phyloP scores from a whole-genome alignment of 1,284 basidiomycete species.

The Mycosarcoma mackinlayi region DNA sequence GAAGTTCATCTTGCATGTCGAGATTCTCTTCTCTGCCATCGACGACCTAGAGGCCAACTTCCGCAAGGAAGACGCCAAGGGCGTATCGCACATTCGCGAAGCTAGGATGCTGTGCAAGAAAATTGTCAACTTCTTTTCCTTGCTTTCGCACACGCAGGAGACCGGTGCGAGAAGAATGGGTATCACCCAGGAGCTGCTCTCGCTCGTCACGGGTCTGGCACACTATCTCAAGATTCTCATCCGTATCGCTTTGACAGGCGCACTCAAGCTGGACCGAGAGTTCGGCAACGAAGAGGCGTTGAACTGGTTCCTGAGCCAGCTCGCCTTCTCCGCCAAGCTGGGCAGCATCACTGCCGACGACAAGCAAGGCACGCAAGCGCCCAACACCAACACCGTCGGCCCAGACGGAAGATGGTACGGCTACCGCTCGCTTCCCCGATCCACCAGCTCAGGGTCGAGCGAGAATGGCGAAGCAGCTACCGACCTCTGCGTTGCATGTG shows the following conservation, averaged over 20 bases:
- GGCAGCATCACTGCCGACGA: conserved; percentile 47
- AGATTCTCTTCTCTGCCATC: conserved; percentile 95
- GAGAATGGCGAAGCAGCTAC: conserved; percentile 69
- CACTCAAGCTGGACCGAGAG: conserved; percentile 93
- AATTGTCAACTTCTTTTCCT: conserved; percentile 97
- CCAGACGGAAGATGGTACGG: conserved; percentile 60
- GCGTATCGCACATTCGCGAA: conserved; percentile 97
- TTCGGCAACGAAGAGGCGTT: conserved; percentile 84
- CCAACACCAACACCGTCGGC: conserved; percentile 39
- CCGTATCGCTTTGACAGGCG: conserved; percentile 94
- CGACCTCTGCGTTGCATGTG: conserved; percentile 92
- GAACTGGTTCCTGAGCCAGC: conserved; percentile 87
- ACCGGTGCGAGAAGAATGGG: conserved; percentile 87
- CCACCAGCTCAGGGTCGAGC: conserved; percentile 45
- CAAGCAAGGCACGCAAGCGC: conserved; percentile 50
- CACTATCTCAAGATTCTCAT: conserved; percentile 99
- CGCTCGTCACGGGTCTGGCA: conserved; percentile 96
- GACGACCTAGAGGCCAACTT: conserved; percentile 95
- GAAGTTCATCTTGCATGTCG: conserved; percentile 97
- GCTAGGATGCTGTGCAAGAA: conserved; percentile 98
- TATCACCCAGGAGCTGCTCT: conserved; percentile 96
- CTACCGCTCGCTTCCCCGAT: conserved; percentile 61
- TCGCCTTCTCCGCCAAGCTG: conserved; percentile 81
- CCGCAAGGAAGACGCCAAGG: conserved; percentile 75
- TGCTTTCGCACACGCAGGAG: conserved; percentile 95